A percentile compares a stretch with the other conserved stretches of the same genome.
Conservation (phyloP, 2,329 filamentous ascomycete species). For the Amesomyces nigricolor region DNA sequence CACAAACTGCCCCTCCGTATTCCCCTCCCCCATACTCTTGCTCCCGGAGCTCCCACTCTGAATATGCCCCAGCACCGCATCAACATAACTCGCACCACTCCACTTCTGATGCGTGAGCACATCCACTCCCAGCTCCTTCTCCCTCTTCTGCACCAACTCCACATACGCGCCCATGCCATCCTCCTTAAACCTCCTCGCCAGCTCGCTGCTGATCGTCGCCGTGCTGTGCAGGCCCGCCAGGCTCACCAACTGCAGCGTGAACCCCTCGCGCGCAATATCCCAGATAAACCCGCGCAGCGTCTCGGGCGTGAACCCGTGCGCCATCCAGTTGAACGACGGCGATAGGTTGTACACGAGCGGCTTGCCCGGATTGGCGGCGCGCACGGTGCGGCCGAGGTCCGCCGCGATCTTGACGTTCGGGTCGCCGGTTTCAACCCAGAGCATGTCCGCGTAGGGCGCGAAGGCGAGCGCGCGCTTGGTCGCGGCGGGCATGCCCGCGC, state of each 20-base stretch:
- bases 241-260: slow-evolving; percentile 62
- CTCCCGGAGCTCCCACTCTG: slow-evolving; percentile 85
- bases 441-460: slow-evolving; percentile 84
- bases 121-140: slow-evolving; percentile 87
- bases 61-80: slow-evolving; percentile 83
- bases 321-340: slow-evolving; percentile 98
- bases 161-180: slow-evolving; percentile 98
- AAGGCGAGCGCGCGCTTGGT: slow-evolving; percentile 92
- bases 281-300: slow-evolving; percentile 88
- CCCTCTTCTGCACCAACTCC: slow-evolving; percentile 79
- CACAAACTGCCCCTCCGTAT: slow-evolving; percentile 69
- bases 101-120: slow-evolving; percentile 94
- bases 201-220: slow-evolving; percentile 61
- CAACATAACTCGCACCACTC: slow-evolving; percentile 66
- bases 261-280: slow-evolving; percentile 89
- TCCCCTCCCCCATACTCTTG: slow-evolving; percentile 92
- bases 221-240: slow-evolving; percentile 62
- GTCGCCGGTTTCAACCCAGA: slow-evolving; percentile 95
- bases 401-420: slow-evolving; percentile 70
- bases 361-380: slow-evolving; percentile 65
- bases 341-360: slow-evolving; percentile 94
- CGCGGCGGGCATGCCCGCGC: slow-evolving; percentile 74
- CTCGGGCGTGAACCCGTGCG: slow-evolving; percentile 79
- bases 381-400: slow-evolving; percentile 71
- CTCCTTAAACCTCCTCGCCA: slow-evolving; percentile 75